Percentiles rank a stretch among this genome's conserved stretches.
These are phyloP conservation scores for Hibiscus syriacus DNA, from an alignment of 345 rosid genomes.

Conservation along the genomic window DNA sequence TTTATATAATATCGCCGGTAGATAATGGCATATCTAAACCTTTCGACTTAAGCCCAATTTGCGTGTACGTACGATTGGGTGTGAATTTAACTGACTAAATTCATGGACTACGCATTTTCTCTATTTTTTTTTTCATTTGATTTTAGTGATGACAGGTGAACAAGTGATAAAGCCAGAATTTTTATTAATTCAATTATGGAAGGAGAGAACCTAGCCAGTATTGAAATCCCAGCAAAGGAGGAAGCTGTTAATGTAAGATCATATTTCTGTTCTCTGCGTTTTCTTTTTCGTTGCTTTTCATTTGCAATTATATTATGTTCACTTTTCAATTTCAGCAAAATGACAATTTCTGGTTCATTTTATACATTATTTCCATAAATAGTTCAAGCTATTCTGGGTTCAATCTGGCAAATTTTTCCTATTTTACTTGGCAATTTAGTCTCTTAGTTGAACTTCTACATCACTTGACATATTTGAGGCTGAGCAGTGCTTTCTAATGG, in stretches of 20 bases:
- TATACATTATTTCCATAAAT: not conserved
- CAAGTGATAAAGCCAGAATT: not conserved
- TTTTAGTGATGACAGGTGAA: conserved; percentile 10
- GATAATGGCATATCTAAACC: too few species aligned
- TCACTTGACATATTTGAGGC: not conserved
- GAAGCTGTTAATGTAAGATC: conserved; percentile 49
- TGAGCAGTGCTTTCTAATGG: conserved; percentile 4
- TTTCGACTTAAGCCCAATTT: too few species aligned
- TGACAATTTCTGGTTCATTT: not conserved
- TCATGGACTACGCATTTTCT: too few species aligned
- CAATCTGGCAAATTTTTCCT: not conserved
- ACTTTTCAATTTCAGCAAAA: not conserved
- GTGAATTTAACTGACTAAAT: too few species aligned
- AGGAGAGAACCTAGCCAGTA: conserved; percentile 36
- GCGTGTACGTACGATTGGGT: too few species aligned
- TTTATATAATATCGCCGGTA: too few species aligned
- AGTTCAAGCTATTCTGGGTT: not conserved
- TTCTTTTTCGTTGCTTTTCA: too few species aligned
- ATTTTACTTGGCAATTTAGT: not conserved
- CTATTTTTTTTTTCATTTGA: conserved; percentile 10
- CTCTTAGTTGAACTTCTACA: not conserved
- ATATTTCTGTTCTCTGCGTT: conserved; percentile 4
- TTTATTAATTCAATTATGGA: conserved; percentile 39
- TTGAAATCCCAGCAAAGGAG: conserved; percentile 51
- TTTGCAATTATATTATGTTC: not conserved